Base-by-base conservation (phyloP, 495 filamentous ascomycete genomes). In the Choiromyces venosus region DNA sequence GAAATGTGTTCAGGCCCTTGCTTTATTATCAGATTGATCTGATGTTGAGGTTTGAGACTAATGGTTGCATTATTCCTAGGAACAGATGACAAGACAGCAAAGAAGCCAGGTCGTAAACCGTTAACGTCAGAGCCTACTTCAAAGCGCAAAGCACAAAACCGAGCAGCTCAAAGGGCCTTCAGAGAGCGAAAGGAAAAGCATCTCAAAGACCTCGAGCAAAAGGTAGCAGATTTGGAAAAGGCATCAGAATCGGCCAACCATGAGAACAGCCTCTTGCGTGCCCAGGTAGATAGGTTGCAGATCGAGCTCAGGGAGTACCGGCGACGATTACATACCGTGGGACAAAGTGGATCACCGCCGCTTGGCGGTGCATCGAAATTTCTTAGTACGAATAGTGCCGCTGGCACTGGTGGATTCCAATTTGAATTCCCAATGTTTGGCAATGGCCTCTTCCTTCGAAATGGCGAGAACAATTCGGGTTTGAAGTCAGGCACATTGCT, bases 101-200 rank as follows among this genome's bases (percentile, higher is more conserved):
- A 97, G 87, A 99, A 97, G 82, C 96, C 96, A 3, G 95, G 95
- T 61, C 88, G 95, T 72, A 99, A 99, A 86, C 95, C 94, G 29
- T 85, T 99, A 79, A 98, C 92, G 66, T 93, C 91, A 46, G 95
- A 99, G 76, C 95, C 95, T 16, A 98, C 93, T 72, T 95, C 95
- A 74, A 99, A 99, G 85, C 92, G 95, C 76, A 99, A 99, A 84
- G 95, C 96, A 16, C 95, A 99, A 81, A 99, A 99, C 78, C 91
- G 95, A 72, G 95, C 96, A 1, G 95, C 95, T 37, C 95, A 99
- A 84, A 88, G 95, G 61, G 95, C 95, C 9, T 99, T 99, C 88
- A 88, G 95, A 36, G 95, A 99, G 82, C 92, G 95, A 66, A 99
- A 99, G 84, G 95, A 99, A 84, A 96, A 92, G 83, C 95, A 99